Conservation (phyloP, 108 stramenopile species). For the Cylindrotheca closterium region DNA sequence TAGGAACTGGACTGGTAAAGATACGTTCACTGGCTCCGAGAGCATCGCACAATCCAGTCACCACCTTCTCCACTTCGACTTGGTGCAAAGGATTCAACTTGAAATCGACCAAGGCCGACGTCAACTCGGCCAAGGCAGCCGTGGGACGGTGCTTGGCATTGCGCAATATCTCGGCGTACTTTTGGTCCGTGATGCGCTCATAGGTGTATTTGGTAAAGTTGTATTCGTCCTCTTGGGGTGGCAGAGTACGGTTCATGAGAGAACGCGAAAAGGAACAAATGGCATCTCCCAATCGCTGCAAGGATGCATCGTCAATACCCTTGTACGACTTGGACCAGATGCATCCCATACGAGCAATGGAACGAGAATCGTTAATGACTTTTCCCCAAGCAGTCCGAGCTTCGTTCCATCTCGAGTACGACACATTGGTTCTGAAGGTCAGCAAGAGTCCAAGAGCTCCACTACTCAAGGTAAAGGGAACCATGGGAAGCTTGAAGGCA, state of each 20-base stretch:
- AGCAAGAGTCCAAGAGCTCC: conserved; percentile 63
- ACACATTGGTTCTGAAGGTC: conserved; percentile 69
- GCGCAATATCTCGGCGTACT: conserved; percentile 9
- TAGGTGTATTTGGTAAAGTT: conserved; percentile 8
- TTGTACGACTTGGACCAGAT: conserved; percentile 24
- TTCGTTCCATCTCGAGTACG: conserved; percentile 60
- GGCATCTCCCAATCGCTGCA: conserved; percentile 36
- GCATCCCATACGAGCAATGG: conserved; percentile 50
- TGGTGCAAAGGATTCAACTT: conserved; percentile 37
- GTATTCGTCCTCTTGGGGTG: conserved; percentile 46
- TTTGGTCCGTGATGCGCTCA: conserved; percentile 1
- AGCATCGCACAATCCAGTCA: conserved; percentile 39
- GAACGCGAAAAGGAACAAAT: conserved; percentile 41
- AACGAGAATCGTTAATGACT: conserved; percentile 41
- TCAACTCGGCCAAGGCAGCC: conserved; percentile 43
- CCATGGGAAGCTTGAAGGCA: conserved; percentile 39
- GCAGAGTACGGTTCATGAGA: conserved; percentile 37
- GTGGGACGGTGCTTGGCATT: conserved; percentile 32
- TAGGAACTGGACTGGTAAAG: conserved; percentile 52
- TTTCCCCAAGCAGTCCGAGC: conserved; percentile 54
- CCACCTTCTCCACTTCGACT: conserved; percentile 48
- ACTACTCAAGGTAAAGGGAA: conserved; percentile 59
- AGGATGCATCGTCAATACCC: conserved; percentile 2
- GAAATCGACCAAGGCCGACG: conserved; percentile 29
- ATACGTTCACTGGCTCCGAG: conserved; percentile 43